Evolutionary conservation across 1,284 basidiomycete species (phyloP).

Genomic region (Ustilago shanxiensis): DNA sequence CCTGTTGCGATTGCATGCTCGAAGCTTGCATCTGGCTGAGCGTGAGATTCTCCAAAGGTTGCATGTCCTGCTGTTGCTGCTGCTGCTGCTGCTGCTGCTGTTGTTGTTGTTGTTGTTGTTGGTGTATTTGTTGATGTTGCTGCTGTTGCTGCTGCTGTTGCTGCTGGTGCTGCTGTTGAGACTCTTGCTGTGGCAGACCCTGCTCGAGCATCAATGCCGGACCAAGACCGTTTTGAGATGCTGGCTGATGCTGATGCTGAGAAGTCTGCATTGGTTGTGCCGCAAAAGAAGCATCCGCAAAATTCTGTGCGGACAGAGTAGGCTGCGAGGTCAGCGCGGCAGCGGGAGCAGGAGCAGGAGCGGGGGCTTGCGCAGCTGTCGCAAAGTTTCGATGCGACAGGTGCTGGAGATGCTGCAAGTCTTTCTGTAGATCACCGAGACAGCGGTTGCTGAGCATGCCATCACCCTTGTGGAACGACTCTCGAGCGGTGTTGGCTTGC

Average conservation of each 20-base stretch:
- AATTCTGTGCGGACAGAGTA: slow-evolving; percentile 20
- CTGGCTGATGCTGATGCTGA: slow-evolving; percentile 22
- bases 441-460: slow-evolving; percentile 56
- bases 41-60: slow-evolving; percentile 17
- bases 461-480: slow-evolving; percentile 57
- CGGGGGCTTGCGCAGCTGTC: slow-evolving; percentile 7
- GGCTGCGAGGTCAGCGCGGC: slow-evolving; percentile 21
- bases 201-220: slow-evolving; percentile 33
- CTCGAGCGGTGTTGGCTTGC: slow-evolving; percentile 59
- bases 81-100: slow-evolving; percentile 19
- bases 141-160: slow-evolving; percentile 13
- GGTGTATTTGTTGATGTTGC: slow-evolving; percentile 19
- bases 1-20: slow-evolving; percentile 7
- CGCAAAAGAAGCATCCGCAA: slow-evolving; percentile 16
- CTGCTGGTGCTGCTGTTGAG: slow-evolving; percentile 20
- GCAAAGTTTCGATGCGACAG: slow-evolving; percentile 56
- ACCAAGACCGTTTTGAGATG: slow-evolving; percentile 9
- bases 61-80: slow-evolving; percentile 23
- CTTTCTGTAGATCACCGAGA: slow-evolving; percentile 58
- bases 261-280: slow-evolving; percentile 13
- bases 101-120: slow-evolving; percentile 19
- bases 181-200: slow-evolving; percentile 14
- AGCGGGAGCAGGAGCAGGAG: slow-evolving; percentile 10
- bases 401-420: slow-evolving; percentile 55
- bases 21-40: slow-evolving; percentile 36